Evolutionary conservation across 192 early-diverging fungal genomes (phyloP).

Genomic region (Backusella tarrabulga): DNA sequence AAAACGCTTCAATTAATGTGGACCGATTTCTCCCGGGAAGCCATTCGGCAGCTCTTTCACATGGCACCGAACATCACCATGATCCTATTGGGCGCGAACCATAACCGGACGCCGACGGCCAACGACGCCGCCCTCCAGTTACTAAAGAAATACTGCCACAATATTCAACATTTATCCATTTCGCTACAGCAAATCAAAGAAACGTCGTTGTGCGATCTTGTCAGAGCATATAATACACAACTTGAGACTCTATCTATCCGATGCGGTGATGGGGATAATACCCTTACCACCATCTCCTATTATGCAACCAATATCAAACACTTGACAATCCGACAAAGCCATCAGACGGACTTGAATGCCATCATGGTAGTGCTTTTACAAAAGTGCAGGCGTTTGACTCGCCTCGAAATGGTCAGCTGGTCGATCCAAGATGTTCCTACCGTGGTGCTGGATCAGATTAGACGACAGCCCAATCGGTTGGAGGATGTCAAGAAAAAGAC

Average conservation of each 20-base stretch:
- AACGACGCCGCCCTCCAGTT: not conserved
- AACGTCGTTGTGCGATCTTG: not conserved
- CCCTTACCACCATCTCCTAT: not conserved
- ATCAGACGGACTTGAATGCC: not conserved
- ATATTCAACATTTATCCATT: conserved; percentile 2
- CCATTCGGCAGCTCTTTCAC: not conserved
- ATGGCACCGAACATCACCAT: not conserved
- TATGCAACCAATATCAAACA: not conserved
- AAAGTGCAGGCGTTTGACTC: not conserved
- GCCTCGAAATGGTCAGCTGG: conserved; percentile 16
- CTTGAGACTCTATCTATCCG: conserved; percentile 1
- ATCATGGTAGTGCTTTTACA: not conserved
- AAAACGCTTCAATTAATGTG: not conserved
- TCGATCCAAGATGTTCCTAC: conserved; percentile 11
- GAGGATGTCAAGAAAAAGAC: conserved; percentile 6
- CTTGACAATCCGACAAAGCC: conserved; percentile 1
- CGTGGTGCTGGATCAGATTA: conserved; percentile 8
- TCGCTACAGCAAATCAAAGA: conserved; percentile 16
- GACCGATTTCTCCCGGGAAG: conserved; percentile 14
- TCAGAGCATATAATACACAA: not conserved
- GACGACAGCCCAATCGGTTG: not conserved
- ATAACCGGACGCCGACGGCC: conserved; percentile 3
- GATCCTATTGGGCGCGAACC: conserved; percentile 14
- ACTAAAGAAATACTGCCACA: not conserved
- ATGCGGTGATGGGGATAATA: conserved; percentile 6